phyloP scores from a whole-genome alignment of 345 rosid genomes.

The Sisymbrium irio region DNA sequence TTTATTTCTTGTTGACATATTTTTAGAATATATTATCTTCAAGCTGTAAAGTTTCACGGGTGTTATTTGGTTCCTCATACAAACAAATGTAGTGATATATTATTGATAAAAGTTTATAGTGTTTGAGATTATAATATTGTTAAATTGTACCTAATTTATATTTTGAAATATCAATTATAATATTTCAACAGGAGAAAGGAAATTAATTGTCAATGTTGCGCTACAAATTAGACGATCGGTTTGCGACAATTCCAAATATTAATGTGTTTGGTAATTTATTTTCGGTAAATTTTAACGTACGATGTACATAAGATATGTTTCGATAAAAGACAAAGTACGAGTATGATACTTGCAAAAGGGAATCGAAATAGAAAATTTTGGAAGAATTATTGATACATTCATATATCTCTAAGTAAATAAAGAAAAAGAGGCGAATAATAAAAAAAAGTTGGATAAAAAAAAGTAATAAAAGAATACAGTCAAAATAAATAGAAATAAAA shows the following conservation, averaged over 20 bases:
- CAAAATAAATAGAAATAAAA: not conserved
- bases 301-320: not conserved
- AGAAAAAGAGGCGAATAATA: too few species aligned
- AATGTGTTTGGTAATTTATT: too few species aligned
- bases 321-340: not conserved
- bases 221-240: too few species aligned
- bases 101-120: not conserved
- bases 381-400: too few species aligned
- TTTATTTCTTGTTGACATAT: constrained; percentile 11
- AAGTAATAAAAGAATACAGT: not conserved
- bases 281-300: not conserved
- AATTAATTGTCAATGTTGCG: too few species aligned
- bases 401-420: too few species aligned
- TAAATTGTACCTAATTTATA: not conserved
- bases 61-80: not conserved
- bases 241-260: too few species aligned
- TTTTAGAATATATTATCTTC: not conserved
- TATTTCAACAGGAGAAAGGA: too few species aligned
- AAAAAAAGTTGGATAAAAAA: too few species aligned
- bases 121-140: not conserved
- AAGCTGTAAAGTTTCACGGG: constrained; percentile 22
- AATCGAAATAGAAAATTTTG: too few species aligned
- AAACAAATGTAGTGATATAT: not conserved
- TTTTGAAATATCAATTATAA: too few species aligned
- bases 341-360: too few species aligned